A percentile compares a stretch with the other conserved stretches of the same genome.
phyloP scores from a whole-genome alignment of 2,329 filamentous ascomycete species.

The Chrysoporthe austroafricana region DNA sequence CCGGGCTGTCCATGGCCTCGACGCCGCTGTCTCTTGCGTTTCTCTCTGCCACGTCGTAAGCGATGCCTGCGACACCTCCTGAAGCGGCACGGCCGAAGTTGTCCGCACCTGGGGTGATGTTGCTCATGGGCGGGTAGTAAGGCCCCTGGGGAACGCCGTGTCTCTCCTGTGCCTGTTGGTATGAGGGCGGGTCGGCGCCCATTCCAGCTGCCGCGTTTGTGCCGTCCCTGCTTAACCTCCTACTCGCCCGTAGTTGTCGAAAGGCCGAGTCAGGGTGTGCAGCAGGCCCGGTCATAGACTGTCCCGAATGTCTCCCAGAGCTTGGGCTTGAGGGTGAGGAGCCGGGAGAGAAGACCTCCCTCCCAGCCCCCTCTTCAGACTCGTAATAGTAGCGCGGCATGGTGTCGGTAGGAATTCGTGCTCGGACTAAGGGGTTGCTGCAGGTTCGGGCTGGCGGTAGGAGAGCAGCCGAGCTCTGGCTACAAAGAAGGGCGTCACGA shows the following conservation, averaged over 20 bases:
- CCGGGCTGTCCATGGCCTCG: conserved; percentile 55
- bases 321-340: not conserved
- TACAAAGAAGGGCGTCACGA: no score
- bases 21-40: conserved; percentile 68
- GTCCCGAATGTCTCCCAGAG: conserved; percentile 30
- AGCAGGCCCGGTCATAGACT: conserved; percentile 30
- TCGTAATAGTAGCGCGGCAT: not conserved
- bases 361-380: not conserved
- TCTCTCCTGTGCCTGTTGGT: conserved; percentile 31
- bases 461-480: no score
- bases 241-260: conserved; percentile 39
- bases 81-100: conserved; percentile 66
- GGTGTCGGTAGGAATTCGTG: no score
- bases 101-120: conserved; percentile 65
- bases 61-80: conserved; percentile 71
- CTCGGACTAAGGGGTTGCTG: no score
- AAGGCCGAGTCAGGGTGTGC: conserved; percentile 46
- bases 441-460: no score
- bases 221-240: conserved; percentile 38
- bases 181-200: conserved; percentile 33
- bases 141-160: conserved; percentile 33
- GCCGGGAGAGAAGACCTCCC: not conserved
- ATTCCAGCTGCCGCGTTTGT: conserved; percentile 30
- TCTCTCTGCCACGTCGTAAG: conserved; percentile 66
- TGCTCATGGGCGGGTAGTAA: conserved; percentile 40